phyloP scores from a whole-genome alignment of 345 rosid species.

The Physaria fendleri region DNA sequence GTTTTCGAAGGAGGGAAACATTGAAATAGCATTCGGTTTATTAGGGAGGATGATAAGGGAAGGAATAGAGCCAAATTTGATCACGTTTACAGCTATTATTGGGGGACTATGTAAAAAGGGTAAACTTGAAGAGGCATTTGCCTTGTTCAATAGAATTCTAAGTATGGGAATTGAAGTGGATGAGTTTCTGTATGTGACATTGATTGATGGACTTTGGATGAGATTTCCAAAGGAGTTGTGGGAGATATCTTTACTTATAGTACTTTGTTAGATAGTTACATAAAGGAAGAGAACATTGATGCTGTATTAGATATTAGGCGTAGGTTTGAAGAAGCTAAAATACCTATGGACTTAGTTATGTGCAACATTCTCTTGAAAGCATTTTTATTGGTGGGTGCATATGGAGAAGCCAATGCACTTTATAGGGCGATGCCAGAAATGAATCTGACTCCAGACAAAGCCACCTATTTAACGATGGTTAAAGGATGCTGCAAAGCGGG shows the following conservation, averaged over 20 bases:
- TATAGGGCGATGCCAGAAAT: slow-evolving; percentile 53
- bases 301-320: slow-evolving; percentile 49
- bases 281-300: slow-evolving; percentile 41
- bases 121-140: slow-evolving; percentile 54
- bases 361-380: slow-evolving; percentile 72
- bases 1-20: slow-evolving; percentile 41
- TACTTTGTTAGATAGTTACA: slow-evolving; percentile 56
- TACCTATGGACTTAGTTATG: slow-evolving; percentile 57
- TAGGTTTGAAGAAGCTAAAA: slow-evolving; percentile 46
- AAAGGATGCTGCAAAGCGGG: slow-evolving; percentile 55
- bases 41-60: slow-evolving; percentile 51
- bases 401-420: slow-evolving; percentile 59
- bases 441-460: slow-evolving; percentile 48
- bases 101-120: slow-evolving; percentile 59
- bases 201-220: slow-evolving; percentile 63
- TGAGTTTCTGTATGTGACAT: slow-evolving; percentile 64
- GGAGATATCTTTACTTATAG: slow-evolving; percentile 54
- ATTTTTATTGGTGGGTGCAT: slow-evolving; percentile 59
- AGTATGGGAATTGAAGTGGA: slow-evolving; percentile 47
- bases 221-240: slow-evolving; percentile 50
- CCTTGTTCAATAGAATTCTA: slow-evolving; percentile 44
- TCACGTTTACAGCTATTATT: slow-evolving; percentile 51
- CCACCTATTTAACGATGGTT: slow-evolving; percentile 55
- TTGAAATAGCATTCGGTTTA: slow-evolving; percentile 46
- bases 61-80: slow-evolving; percentile 50